Base-by-base conservation (phyloP, 2,329 filamentous ascomycete genomes). In the Penicillium sp. region DNA sequence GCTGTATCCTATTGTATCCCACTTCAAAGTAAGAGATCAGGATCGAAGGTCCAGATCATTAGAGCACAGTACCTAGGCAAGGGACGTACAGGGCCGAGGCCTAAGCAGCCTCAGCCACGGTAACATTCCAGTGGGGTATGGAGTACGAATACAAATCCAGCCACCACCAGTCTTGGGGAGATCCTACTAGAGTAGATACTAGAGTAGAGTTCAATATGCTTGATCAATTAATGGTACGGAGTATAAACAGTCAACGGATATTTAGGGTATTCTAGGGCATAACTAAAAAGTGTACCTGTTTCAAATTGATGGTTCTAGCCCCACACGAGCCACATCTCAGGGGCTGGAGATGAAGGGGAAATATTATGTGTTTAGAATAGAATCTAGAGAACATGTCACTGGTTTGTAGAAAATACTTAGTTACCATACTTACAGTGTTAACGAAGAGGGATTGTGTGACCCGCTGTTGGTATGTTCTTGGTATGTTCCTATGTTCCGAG, bases 381-480 rank as follows among this genome's bases (percentile, higher is more conserved):
- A 47, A 23, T 35, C 40, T 43, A 35, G 40, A 43, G 35, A 35
- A 47, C n/a, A 29, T 31, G 29, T 32, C 29, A 16, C n/a, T 1
- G 16, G n/a, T 16, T 3, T n/a, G 9, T 27, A 27, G 26, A 37
- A 37, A 9, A n/a, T 22, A 27, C 23, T 39, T 28, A 35, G 40
- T 13, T n/a, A n/a, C n/a, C n/a, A n/a, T n/a, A n/a, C n/a, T n/a
- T n/a, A n/a, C n/a, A n/a, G 20, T 11, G 28, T 9, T 24, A 26
- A 9, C 10, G 24, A 26, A 26, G 24, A 27, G n/a, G 23, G 9
- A 22, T 22, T 34, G 20, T 24, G 42, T 2, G 29, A 24, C 43
- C 43, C 43, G 43, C 44, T 39, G 28, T 20, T 46, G 43, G 43
- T 26, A 34, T 40, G 42, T n/a, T n/a, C n/a, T n/a, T n/a, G n/a